These are phyloP conservation scores for Delphinella strobiligena DNA, from an alignment of 2,329 filamentous ascomycete genomes.

Conservation along the genomic window DNA sequence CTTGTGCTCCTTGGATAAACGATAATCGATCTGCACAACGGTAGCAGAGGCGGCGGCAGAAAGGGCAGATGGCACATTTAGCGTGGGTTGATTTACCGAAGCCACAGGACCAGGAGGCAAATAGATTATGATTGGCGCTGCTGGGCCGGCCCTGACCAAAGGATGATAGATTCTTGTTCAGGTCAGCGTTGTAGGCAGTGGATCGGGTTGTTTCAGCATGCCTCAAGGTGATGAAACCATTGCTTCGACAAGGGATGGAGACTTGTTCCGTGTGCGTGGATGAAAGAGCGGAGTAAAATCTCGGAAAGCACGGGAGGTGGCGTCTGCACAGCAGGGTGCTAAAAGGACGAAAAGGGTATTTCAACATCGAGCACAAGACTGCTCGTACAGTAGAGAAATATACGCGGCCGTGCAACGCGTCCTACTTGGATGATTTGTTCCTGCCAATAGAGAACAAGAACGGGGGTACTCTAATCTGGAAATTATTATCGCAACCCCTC, in stretches of 20 bases:
- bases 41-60: slow-evolving; percentile 25
- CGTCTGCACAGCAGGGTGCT: too few relatives aligned
- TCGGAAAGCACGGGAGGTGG: too few relatives aligned
- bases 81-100: slow-evolving; percentile 18
- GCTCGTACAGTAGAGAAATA: too few relatives aligned
- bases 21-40: slow-evolving; percentile 35
- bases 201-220: slow-evolving; percentile 16
- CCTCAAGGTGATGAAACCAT: slow-evolving; percentile 30
- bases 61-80: slow-evolving; percentile 22
- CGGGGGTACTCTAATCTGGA: too few relatives aligned
- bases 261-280: slow-evolving; percentile 19
- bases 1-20: slow-evolving; percentile 19
- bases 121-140: slow-evolving; percentile 27
- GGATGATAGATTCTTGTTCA: slow-evolving; percentile 23
- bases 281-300: slow-evolving; percentile 7
- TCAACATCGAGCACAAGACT: too few relatives aligned
- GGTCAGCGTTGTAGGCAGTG: slow-evolving; percentile 7
- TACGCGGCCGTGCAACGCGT: too few relatives aligned
- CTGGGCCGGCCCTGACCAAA: slow-evolving; percentile 10
- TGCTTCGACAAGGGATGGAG: slow-evolving; percentile 28
- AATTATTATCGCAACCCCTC: too few relatives aligned
- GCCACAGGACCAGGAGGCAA: slow-evolving; percentile 31
- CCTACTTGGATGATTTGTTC: too few relatives aligned
- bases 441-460: too few relatives aligned
- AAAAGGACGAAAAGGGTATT: too few relatives aligned